Evolutionary conservation across 371 early-diverging fungal species (phyloP).

Genomic region (Mucor indicus): DNA sequence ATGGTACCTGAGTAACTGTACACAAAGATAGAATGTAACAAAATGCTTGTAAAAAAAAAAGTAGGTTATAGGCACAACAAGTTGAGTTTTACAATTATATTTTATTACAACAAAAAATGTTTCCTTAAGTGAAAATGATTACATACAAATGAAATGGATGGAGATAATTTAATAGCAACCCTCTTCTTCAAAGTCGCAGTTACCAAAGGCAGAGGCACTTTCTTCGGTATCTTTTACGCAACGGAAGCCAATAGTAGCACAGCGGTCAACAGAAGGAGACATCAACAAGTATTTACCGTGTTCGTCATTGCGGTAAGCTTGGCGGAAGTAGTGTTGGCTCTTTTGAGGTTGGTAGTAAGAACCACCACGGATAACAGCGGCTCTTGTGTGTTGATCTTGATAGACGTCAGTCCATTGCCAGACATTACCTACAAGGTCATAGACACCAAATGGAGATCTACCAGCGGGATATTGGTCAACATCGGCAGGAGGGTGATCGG

Average conservation of each 20-base stretch:
- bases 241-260: constrained; percentile 31
- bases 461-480: constrained; percentile 21
- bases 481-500: constrained; percentile 31
- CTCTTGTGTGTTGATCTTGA: constrained; percentile 21
- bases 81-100: too few species aligned
- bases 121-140: too few species aligned
- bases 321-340: constrained; percentile 20
- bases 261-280: constrained; percentile 23
- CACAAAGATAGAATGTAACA: too few species aligned
- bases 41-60: too few species aligned
- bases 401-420: constrained; percentile 36
- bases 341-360: constrained; percentile 25
- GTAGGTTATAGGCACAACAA: too few species aligned
- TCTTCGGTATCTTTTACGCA: constrained; percentile 31
- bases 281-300: constrained; percentile 28
- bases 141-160: too few species aligned
- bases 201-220: constrained; percentile 23
- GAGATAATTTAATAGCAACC: too few species aligned
- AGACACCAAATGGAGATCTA: constrained; percentile 24
- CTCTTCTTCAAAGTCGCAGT: constrained; percentile 16
- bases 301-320: constrained; percentile 26
- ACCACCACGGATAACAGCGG: constrained; percentile 31
- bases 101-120: too few species aligned
- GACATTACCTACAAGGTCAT: constrained; percentile 29
- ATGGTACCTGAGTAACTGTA: too few species aligned